phyloP scores from a whole-genome alignment of 345 rosid genomes.

The Aquilaria yunnanensis region DNA sequence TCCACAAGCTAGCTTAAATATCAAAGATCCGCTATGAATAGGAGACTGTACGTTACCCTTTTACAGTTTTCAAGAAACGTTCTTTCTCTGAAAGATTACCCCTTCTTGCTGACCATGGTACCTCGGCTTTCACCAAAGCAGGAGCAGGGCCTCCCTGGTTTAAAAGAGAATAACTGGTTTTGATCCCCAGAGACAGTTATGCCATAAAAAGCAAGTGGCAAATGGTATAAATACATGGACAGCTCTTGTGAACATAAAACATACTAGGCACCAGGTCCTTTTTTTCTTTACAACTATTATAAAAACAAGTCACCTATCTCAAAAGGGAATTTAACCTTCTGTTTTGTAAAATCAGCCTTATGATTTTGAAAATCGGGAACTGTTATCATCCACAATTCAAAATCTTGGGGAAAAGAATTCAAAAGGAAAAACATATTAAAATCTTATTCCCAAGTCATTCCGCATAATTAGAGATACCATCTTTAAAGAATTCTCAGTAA shows the following conservation, averaged over 20 bases:
- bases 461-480: too few relatives aligned
- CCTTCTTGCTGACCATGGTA: slow-evolving; percentile 64
- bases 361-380: too few relatives aligned
- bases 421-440: neutral
- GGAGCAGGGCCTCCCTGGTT: slow-evolving; percentile 60
- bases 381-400: too few relatives aligned
- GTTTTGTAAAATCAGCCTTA: neutral
- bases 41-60: slow-evolving; percentile 41
- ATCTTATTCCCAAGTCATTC: too few relatives aligned
- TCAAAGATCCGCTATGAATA: too few relatives aligned
- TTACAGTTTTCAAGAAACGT: slow-evolving; percentile 56
- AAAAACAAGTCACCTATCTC: too few relatives aligned
- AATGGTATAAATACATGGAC: too few relatives aligned
- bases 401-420: neutral
- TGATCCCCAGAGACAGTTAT: neutral
- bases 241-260: too few relatives aligned
- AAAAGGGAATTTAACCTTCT: neutral
- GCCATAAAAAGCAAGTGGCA: neutral
- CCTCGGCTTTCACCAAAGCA: slow-evolving; percentile 57
- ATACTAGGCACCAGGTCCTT: too few relatives aligned
- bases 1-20: too few relatives aligned
- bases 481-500: too few relatives aligned
- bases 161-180: neutral
- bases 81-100: slow-evolving; percentile 51
- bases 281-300: too few relatives aligned